Evolutionary conservation across 2,329 filamentous ascomycete genomes (phyloP).

Genomic region (Diplocarpon mali): DNA sequence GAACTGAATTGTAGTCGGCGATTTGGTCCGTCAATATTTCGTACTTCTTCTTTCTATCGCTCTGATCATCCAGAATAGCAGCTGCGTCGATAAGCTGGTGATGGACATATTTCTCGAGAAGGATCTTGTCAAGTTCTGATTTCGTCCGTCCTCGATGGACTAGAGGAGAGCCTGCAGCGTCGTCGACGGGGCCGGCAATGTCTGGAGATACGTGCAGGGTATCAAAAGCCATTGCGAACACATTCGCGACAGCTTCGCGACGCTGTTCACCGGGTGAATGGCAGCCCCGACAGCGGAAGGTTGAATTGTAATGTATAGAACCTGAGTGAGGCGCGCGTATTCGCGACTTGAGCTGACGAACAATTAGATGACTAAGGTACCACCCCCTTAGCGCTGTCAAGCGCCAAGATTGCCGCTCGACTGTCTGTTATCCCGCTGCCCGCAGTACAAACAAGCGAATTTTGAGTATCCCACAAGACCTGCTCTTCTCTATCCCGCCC

Average conservation of each 20-base stretch:
- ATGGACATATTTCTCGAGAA: slow-evolving; percentile 53
- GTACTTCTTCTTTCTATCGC: slow-evolving; percentile 44
- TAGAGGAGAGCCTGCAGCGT: slow-evolving; percentile 13
- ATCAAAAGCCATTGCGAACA: slow-evolving; percentile 26
- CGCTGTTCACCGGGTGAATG: not conserved
- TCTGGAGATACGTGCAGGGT: slow-evolving; percentile 20
- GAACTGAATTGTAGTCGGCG: slow-evolving; percentile 56
- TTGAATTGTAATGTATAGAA: slow-evolving; percentile 1
- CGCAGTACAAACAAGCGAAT: too few species aligned
- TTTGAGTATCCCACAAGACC: not conserved
- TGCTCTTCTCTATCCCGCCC: too few species aligned
- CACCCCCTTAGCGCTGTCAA: too few species aligned
- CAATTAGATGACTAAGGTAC: too few species aligned
- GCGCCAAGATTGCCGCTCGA: too few species aligned
- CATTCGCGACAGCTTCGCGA: slow-evolving; percentile 23
- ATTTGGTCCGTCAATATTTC: slow-evolving; percentile 55
- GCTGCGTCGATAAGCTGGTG: slow-evolving; percentile 50
- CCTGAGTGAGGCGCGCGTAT: not conserved
- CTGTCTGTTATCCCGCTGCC: too few species aligned
- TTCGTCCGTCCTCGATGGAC: slow-evolving; percentile 24
- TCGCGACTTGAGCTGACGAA: not conserved
- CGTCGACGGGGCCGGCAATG: slow-evolving; percentile 8
- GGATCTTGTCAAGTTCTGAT: slow-evolving; percentile 32
- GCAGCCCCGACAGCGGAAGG: slow-evolving; percentile 1
- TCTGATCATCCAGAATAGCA: slow-evolving; percentile 37